Evolutionary conservation across 2,329 filamentous ascomycete species (phyloP), one percentile per base, ranked within the genome.

Genomic region (Trichoderma arundinaceum): DNA sequence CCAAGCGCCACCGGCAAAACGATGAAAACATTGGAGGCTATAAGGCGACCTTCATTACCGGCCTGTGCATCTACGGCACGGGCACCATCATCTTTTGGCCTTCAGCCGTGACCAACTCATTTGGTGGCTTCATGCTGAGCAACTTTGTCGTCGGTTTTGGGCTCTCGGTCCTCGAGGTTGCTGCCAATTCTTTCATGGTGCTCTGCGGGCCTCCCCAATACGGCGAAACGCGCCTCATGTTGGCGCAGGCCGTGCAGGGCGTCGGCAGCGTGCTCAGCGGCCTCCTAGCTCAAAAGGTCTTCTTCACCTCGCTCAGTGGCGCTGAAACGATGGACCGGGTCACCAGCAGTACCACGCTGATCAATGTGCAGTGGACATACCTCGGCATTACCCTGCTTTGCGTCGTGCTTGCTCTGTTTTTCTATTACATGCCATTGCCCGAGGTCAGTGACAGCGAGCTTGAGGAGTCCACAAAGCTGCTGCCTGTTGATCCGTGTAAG

Each of bases 61-160:
- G 92, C 1, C 81, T 94, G 4, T 84, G 83, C 69, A 88, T 94
- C 61, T 94, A 94, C 74, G 90, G 89, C 1, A 82, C 87, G 5
- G 90, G 90, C 1, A 92, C 90, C n/a, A 86, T 94, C 69, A 92
- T 93, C 78, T 94, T 94, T 78, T 95, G 91, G 92, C 92, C 92
- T 0, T 90, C 89, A 1, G 90, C 89, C 7, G 86, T 94, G 9
- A 84, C 92, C 66, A 83, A 84, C 51, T 92, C 90, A 1, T 95
- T 91, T 70, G 85, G 88, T 15, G 92, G 92, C 1, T 95, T 94
- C 77, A 88, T 92, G 76, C 85, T 90, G 56, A 88, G 84, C 71
- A 88, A 83, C 69, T 87, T 94, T 71, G 88, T 94, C 33, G 90
- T 93, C 61, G 92, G 91, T 0, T 90, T 90, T 68, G 92, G 91